Conservation (phyloP, 805 yeast genomes). For the Saturnispora halmiae region DNA sequence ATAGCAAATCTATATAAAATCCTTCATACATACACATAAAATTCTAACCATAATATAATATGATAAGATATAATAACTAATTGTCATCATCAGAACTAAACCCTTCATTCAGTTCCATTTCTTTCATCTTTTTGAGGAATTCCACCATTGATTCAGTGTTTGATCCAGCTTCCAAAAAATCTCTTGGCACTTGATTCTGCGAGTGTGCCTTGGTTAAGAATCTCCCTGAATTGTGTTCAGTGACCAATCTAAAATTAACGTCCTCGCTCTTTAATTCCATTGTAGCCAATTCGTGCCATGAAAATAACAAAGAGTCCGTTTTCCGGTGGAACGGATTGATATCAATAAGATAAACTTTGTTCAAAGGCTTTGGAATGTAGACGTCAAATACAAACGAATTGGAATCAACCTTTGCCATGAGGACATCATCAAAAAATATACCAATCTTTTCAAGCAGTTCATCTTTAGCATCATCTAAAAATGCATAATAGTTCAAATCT, state of each 20-base stretch:
- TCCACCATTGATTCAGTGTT: constrained; percentile 64
- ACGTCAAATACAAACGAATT: constrained; percentile 64
- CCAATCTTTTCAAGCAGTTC: constrained; percentile 41
- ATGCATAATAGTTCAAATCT: constrained; percentile 76
- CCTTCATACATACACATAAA: neutral
- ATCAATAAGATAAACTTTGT: constrained; percentile 63
- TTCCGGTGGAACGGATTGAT: constrained; percentile 76
- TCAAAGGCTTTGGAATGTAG: constrained; percentile 69
- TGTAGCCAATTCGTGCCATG: constrained; percentile 70
- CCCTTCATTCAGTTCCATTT: constrained; percentile 9
- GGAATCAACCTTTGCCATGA: constrained; percentile 44
- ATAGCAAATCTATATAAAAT: neutral
- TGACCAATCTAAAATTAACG: constrained; percentile 51
- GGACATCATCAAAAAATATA: constrained; percentile 42
- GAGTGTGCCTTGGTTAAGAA: constrained; percentile 78
- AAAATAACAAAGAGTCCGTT: constrained; percentile 69
- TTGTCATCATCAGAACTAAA: constrained; percentile 6
- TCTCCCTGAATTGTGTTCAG: constrained; percentile 59
- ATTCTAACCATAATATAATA: no score
- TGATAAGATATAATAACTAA: no score
- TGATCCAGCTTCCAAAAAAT: constrained; percentile 74
- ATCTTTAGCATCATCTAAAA: constrained; percentile 43
- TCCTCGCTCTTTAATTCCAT: constrained; percentile 28
- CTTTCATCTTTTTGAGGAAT: constrained; percentile 45
- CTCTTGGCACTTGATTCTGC: constrained; percentile 87